Evolutionary conservation across 768 basidiomycete genomes (phyloP).

Genomic region (Tricholoma furcatifolium): DNA sequence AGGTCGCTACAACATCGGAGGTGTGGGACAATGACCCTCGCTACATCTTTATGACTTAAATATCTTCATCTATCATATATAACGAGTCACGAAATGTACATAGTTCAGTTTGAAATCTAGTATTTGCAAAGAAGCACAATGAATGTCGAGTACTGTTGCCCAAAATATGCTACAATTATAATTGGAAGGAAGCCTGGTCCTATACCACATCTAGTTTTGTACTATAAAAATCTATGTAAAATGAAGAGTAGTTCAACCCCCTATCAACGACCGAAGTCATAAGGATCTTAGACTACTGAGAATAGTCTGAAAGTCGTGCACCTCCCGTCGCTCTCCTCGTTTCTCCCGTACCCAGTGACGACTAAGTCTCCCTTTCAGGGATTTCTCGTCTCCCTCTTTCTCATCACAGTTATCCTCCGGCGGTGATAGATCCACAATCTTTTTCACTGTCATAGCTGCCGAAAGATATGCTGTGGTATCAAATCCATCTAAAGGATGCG

Average conservation of each 20-base stretch:
- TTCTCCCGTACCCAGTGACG: conserved; percentile 38
- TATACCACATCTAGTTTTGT: no score
- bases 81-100: no score
- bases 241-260: not conserved
- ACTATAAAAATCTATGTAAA: not conserved
- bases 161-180: not conserved
- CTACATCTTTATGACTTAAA: conserved; percentile 52
- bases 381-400: conserved; percentile 13
- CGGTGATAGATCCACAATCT: not conserved
- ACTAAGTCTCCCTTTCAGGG: conserved; percentile 26
- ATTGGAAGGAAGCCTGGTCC: not conserved
- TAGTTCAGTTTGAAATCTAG: no score
- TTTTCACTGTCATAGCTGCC: not conserved
- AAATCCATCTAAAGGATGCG: not conserved
- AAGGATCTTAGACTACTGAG: conserved; percentile 34
- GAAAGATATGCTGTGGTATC: not conserved
- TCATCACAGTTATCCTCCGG: conserved; percentile 12
- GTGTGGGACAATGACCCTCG: conserved; percentile 51
- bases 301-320: conserved; percentile 32
- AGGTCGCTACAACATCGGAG: conserved; percentile 25
- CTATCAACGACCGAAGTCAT: conserved; percentile 8
- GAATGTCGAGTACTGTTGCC: no score
- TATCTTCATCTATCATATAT: not conserved
- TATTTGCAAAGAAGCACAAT: no score
- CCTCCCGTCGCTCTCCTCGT: conserved; percentile 33